Percentiles rank a stretch among this genome's conserved stretches.
Conservation (phyloP, 2,329 filamentous ascomycete genomes). For the Anthostomella pinea region DNA sequence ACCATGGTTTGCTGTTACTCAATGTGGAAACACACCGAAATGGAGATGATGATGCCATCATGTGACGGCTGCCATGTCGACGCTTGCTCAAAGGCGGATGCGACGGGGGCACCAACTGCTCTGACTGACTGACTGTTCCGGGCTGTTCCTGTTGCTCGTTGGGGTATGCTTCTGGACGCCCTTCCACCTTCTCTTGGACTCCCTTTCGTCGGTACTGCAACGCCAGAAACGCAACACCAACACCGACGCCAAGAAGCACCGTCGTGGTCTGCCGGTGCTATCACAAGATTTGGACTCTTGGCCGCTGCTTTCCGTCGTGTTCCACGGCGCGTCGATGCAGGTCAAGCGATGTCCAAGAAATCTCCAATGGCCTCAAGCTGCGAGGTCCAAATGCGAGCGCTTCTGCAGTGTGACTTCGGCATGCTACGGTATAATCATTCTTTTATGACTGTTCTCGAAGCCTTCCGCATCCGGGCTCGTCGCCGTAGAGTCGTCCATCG, state of each 20-base stretch:
- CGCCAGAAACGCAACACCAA: slow-evolving; percentile 12
- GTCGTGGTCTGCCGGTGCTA: slow-evolving; percentile 18
- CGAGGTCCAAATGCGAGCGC: slow-evolving; percentile 8
- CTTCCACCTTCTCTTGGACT: too few species aligned
- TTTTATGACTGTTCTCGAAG: slow-evolving; percentile 29
- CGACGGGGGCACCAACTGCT: too few species aligned
- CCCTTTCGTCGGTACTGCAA: slow-evolving; percentile 18
- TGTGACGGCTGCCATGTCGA: background rate
- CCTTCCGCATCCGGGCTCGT: slow-evolving; percentile 27
- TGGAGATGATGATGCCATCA: background rate
- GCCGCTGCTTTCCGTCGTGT: slow-evolving; percentile 14
- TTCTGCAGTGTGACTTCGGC: slow-evolving; percentile 25
- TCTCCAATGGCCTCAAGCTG: slow-evolving; percentile 9
- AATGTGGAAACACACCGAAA: too few species aligned
- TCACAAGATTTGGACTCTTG: slow-evolving; percentile 16
- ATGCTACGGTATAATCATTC: slow-evolving; percentile 24
- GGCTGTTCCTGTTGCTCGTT: too few species aligned
- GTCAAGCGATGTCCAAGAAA: slow-evolving; percentile 19
- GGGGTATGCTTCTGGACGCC: too few species aligned
- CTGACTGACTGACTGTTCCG: too few species aligned
- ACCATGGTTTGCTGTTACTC: too few species aligned
- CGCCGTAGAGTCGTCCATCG: slow-evolving; percentile 26
- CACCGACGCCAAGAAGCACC: slow-evolving; percentile 16
- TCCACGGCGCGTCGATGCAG: slow-evolving; percentile 20
- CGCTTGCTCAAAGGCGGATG: background rate